Evolutionary conservation across 495 filamentous ascomycete genomes (phyloP).

Genomic region (Penicillium dipodomyicola): DNA sequence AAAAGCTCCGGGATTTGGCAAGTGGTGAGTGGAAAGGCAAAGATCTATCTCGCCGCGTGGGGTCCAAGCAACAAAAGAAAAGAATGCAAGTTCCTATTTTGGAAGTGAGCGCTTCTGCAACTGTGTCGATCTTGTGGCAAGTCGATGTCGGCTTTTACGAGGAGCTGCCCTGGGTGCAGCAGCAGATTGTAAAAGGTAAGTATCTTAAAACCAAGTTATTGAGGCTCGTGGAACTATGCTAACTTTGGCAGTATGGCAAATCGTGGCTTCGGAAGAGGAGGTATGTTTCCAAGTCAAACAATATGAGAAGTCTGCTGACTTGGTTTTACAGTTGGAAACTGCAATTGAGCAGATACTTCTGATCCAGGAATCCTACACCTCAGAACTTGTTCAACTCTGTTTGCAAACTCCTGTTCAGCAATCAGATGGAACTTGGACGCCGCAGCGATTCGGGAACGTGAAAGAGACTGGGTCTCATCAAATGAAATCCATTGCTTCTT

Average conservation of each 20-base stretch:
- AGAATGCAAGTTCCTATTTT: conserved; percentile 19
- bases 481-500: background rate
- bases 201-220: background rate
- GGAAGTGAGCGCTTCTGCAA: conserved; percentile 6
- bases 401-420: conserved; percentile 4
- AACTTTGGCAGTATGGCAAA: conserved; percentile 14
- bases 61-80: conserved; percentile 10
- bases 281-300: background rate
- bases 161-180: conserved; percentile 13
- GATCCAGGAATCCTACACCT: conserved; percentile 18
- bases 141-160: conserved; percentile 33
- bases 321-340: conserved; percentile 4
- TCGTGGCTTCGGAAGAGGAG: conserved; percentile 10
- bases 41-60: conserved; percentile 5
- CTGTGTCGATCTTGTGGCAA: conserved; percentile 37
- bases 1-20: conserved; percentile 30
- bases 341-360: conserved; percentile 13
- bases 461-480: background rate
- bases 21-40: conserved; percentile 29
- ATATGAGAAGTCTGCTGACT: background rate
- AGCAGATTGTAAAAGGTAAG: conserved; percentile 26
- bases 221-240: background rate
- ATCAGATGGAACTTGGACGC: conserved; percentile 12
- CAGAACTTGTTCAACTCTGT: conserved; percentile 18
- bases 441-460: conserved; percentile 6